Evolutionary conservation across 106 monocot genomes (phyloP), one percentile per base, ranked within the genome.

Genomic region (Gastrodia elata): DNA sequence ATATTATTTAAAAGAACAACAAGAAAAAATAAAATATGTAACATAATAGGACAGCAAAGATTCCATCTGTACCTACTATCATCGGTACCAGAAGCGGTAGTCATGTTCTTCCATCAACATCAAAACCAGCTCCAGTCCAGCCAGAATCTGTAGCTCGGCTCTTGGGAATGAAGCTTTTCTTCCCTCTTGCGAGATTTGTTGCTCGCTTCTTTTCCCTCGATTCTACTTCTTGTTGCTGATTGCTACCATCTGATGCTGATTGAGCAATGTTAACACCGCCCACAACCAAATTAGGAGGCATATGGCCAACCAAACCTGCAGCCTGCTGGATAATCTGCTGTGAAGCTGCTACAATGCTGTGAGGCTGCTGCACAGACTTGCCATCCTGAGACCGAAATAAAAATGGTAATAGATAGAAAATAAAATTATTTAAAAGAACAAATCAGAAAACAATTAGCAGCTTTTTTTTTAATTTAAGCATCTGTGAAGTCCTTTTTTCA

Each of bases 71-170:
- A n/a, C n/a, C n/a, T n/a, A n/a, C n/a, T n/a, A 27, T n/a, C 59
- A 0, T 2, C 28, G 28, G 59, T 28, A 13, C 11, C 52, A 30
- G 27, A 9, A 28, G 27, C 0, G 36, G 38, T 9, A 15, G 8
- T 67, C 67, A 89, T 40, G 73, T 61, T 43, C 86, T 75, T 22
- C 77, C 39, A 74, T 94, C 94, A 26, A 89, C 89, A 79, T 92
- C 92, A 73, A 99, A 99, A 5, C 98, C 98, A 73, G 98, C 85
- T n/a, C 98, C 98, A 33, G 93, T 99, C 98, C 98, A 99, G 38
- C 93, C 93, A 74, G 92, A 71, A 25, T 74, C 89, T 38, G 81
- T 69, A n/a, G 81, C 91, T 84, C 85, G 87, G 75, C 90, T 87
- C 83, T 87, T 99, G 5, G 84, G 78, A 18, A 92, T 8, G 34